These are phyloP conservation scores for Stropharia rugosoannulata DNA, from an alignment of 768 basidiomycete species.

Conservation along the genomic window DNA sequence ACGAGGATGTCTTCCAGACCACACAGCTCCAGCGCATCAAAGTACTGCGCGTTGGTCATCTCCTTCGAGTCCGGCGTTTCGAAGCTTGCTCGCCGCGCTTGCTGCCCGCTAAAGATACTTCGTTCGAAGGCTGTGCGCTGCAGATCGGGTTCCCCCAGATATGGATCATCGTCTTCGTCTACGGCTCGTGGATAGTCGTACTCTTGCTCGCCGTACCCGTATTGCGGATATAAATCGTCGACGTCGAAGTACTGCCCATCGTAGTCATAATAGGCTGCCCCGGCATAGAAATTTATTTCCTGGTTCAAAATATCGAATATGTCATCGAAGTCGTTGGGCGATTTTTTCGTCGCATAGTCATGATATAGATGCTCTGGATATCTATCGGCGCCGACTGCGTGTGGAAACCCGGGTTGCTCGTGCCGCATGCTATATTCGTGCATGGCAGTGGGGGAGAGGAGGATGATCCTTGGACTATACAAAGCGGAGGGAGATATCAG, in stretches of 20 bases:
- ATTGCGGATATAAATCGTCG: not conserved
- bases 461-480: not conserved
- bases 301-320: not conserved
- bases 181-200: conserved; percentile 5
- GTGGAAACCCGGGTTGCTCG: not conserved
- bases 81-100: not conserved
- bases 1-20: conserved; percentile 5
- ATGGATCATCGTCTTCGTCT: conserved; percentile 4
- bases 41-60: conserved; percentile 6
- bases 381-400: not conserved
- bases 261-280: not conserved
- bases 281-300: not conserved
- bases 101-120: not conserved
- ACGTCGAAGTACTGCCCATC: conserved; percentile 10
- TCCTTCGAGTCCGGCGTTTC: not conserved
- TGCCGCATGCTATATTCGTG: not conserved
- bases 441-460: not conserved
- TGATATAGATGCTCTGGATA: not conserved
- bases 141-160: not conserved
- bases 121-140: not conserved
- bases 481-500: not conserved
- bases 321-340: not conserved
- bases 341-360: not conserved
- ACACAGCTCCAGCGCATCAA: conserved; percentile 17
- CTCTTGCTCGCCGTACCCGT: not conserved